Percentiles rank a stretch among this genome's conserved stretches.
Evolutionary conservation across 164 flowering plant genomes (phyloP).

Genomic region (Liriodendron chinense): DNA sequence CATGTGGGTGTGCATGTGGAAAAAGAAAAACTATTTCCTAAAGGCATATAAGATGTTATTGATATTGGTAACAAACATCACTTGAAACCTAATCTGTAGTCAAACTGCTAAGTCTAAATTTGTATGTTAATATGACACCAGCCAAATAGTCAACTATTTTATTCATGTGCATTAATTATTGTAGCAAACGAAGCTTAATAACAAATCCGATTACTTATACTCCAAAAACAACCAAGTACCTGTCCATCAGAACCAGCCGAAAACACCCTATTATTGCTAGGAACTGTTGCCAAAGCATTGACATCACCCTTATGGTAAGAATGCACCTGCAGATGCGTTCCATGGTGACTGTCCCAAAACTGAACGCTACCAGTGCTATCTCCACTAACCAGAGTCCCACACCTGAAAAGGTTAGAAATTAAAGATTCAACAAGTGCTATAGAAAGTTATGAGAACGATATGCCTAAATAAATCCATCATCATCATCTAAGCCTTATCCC

Average conservation of each 20-base stretch:
- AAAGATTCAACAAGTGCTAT: slow-evolving; percentile 2
- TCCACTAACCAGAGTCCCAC: slow-evolving; percentile 86
- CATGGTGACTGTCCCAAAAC: slow-evolving; percentile 83
- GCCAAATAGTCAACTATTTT: background rate
- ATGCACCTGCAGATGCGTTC: slow-evolving; percentile 82
- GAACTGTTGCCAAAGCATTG: slow-evolving; percentile 77
- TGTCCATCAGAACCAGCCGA: slow-evolving; percentile 99
- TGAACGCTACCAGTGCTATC: slow-evolving; percentile 91
- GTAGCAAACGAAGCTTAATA: background rate
- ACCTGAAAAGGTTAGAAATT: slow-evolving; percentile 43
- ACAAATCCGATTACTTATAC: background rate
- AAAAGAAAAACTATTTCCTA: background rate
- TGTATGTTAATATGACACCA: background rate
- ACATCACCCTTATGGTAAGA: slow-evolving; percentile 90
- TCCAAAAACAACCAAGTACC: slow-evolving; percentile 36
- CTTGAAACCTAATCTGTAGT: background rate
- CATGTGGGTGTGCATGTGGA: background rate
- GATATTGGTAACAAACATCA: background rate
- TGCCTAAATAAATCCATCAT: background rate
- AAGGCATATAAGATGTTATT: background rate
- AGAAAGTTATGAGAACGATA: background rate
- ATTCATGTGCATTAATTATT: background rate
- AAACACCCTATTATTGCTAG: slow-evolving; percentile 75
- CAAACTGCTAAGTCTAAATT: background rate
- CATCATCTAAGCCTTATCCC: no score